phyloP scores from a whole-genome alignment of 805 yeast species.

The Myxozyma sirexii region DNA sequence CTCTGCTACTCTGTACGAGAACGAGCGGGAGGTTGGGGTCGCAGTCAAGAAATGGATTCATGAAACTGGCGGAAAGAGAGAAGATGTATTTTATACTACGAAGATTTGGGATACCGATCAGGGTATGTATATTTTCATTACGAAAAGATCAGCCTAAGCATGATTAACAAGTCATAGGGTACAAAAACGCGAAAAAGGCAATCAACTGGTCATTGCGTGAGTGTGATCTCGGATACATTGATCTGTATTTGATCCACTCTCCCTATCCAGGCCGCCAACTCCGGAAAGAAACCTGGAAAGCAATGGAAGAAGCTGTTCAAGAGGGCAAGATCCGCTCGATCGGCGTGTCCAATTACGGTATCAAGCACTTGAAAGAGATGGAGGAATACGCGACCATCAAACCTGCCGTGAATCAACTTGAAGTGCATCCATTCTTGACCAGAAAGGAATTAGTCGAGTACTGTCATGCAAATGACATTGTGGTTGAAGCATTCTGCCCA shows the following conservation, averaged over 20 bases:
- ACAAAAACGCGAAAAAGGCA: conserved; percentile 60
- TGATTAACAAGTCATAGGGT: conserved; percentile 47
- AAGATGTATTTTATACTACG: conserved; percentile 43
- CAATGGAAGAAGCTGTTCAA: conserved; percentile 72
- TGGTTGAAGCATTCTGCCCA: conserved; percentile 79
- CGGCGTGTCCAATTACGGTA: conserved; percentile 78
- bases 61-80: conserved; percentile 45
- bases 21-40: conserved; percentile 67
- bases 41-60: conserved; percentile 51
- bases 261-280: conserved; percentile 53
- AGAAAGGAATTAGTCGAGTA: conserved; percentile 62
- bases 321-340: conserved; percentile 61
- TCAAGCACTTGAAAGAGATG: conserved; percentile 59
- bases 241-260: conserved; percentile 60
- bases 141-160: too few species aligned
- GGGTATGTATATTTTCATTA: neutral
- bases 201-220: conserved; percentile 56
- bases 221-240: conserved; percentile 61
- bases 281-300: conserved; percentile 67
- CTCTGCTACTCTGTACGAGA: conserved; percentile 70
- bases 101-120: conserved; percentile 41
- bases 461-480: conserved; percentile 57
- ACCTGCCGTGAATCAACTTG: conserved; percentile 82
- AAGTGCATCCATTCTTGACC: conserved; percentile 82
- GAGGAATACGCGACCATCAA: conserved; percentile 45